Percentiles rank a stretch among this genome's conserved stretches.
Evolutionary conservation across 2,329 filamentous ascomycete genomes (phyloP).

Genomic region (Myriosclerotinia curreyana): DNA sequence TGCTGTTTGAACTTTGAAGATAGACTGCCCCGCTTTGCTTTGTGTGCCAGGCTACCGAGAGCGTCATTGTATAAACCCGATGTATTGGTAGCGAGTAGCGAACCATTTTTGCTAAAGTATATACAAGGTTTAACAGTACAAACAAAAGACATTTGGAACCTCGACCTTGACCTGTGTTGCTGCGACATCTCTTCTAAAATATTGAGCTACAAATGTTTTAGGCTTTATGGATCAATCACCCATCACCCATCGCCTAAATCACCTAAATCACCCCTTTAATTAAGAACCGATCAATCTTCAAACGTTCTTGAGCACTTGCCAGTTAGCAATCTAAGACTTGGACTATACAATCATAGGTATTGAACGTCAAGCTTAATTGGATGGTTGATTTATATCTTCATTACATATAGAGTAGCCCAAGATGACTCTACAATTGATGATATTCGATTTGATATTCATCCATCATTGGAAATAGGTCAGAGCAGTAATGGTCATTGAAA

Average conservation of each 20-base stretch:
- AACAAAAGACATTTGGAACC: too few species aligned
- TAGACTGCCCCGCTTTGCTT: too few species aligned
- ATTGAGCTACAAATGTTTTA: background rate
- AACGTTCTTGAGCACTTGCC: slow-evolving; percentile 3
- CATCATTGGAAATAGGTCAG: background rate
- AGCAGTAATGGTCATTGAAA: background rate
- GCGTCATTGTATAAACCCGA: background rate
- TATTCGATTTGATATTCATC: too few species aligned
- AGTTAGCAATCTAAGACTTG: background rate
- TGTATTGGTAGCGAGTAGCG: slow-evolving; percentile 18
- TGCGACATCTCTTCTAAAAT: background rate
- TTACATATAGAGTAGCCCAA: background rate
- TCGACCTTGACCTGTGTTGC: background rate
- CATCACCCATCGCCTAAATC: too few species aligned
- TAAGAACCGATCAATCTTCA: background rate
- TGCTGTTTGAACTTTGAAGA: too few species aligned
- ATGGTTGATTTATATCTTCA: background rate
- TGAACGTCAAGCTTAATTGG: background rate
- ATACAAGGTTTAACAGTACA: background rate
- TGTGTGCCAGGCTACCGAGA: background rate
- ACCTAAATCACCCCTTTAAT: background rate
- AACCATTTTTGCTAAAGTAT: slow-evolving; percentile 1
- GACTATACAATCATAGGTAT: background rate
- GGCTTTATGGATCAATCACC: too few species aligned
- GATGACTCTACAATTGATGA: background rate